phyloP scores from a whole-genome alignment of 257 asterid species.

The Solanum appendiculatum region DNA sequence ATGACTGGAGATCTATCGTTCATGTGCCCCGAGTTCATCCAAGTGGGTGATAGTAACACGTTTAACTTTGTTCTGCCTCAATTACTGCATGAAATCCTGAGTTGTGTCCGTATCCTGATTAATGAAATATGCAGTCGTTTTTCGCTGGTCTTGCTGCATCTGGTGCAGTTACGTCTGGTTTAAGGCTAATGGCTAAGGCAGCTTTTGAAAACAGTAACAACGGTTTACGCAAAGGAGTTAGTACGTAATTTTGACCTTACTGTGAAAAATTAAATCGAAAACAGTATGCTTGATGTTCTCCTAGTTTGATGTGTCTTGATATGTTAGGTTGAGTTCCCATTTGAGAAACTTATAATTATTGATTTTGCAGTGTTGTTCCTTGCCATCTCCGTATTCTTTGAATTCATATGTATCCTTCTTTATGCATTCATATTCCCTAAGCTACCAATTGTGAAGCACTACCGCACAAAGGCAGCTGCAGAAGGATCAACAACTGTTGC shows the following conservation, averaged over 20 bases:
- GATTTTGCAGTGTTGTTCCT: conserved; percentile 30
- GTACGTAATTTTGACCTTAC: conserved; percentile 25
- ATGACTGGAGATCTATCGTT: conserved; percentile 69
- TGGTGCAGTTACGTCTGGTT: neutral
- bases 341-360: neutral
- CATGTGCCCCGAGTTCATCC: conserved; percentile 79
- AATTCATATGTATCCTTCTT: conserved; percentile 18
- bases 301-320: neutral
- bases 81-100: neutral
- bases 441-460: conserved; percentile 29
- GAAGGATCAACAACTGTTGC: conserved; percentile 78
- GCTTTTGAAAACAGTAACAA: neutral
- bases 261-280: neutral
- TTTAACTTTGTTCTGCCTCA: neutral
- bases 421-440: conserved; percentile 26
- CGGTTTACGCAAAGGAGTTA: conserved; percentile 70
- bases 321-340: neutral
- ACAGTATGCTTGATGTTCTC: neutral
- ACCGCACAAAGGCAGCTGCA: conserved; percentile 34
- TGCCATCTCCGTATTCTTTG: conserved; percentile 17
- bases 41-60: conserved; percentile 20
- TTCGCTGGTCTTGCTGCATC: conserved; percentile 77
- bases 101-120: neutral
- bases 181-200: neutral
- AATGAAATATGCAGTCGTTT: conserved; percentile 41